Conservation (phyloP, 306 rosid genomes). For the Pachyrhizus erosus region DNA sequence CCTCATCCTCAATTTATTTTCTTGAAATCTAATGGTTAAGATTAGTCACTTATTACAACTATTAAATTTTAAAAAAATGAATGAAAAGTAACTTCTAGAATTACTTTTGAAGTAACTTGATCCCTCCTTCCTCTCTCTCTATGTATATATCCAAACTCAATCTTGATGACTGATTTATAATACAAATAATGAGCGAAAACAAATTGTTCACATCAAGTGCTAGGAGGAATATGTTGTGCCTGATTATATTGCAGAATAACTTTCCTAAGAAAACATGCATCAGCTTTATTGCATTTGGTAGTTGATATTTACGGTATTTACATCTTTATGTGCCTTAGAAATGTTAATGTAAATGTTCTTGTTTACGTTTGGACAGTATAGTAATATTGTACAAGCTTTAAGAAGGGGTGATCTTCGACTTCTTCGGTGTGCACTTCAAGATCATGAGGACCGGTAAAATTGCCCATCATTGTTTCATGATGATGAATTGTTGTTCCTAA, state of each 20-base stretch:
- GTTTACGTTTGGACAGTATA: constrained; percentile 63
- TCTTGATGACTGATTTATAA: too few relatives aligned
- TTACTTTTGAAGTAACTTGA: too few relatives aligned
- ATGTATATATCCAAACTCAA: too few relatives aligned
- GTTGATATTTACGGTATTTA: constrained; percentile 24
- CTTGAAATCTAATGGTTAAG: too few relatives aligned
- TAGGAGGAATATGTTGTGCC: constrained; percentile 2
- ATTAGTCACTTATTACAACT: too few relatives aligned
- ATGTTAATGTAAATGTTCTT: constrained; percentile 29
- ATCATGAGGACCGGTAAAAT: constrained; percentile 79
- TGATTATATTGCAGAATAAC: constrained; percentile 5
- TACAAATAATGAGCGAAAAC: too few relatives aligned
- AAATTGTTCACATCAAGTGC: not conserved
- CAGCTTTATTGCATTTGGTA: constrained; percentile 1
- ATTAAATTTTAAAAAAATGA: too few relatives aligned
- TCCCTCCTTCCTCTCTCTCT: too few relatives aligned
- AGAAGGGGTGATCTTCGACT: constrained; percentile 94
- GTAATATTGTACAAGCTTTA: constrained; percentile 74
- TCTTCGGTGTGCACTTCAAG: constrained; percentile 87
- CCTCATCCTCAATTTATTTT: too few relatives aligned
- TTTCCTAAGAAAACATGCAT: constrained; percentile 6
- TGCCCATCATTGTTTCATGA: constrained; percentile 14
- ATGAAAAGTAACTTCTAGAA: too few relatives aligned
- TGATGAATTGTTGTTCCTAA: constrained; percentile 16
- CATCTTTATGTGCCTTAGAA: constrained; percentile 28